Conservation (phyloP, 768 basidiomycete species). For the Agrocybe pediades region DNA sequence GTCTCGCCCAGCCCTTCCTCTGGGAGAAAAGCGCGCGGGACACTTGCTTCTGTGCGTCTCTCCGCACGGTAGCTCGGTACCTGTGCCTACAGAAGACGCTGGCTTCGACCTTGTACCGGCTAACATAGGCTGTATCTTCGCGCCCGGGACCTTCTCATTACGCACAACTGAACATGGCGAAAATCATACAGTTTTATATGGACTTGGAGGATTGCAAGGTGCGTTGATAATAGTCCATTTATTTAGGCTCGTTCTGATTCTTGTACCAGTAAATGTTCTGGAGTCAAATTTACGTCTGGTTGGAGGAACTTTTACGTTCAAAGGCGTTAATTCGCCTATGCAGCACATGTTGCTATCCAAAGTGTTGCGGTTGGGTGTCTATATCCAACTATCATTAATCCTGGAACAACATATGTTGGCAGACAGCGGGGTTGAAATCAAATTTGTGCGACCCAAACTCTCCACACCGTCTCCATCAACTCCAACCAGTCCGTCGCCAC, state of each 20-base stretch:
- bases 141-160: conserved; percentile 37
- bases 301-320: conserved; percentile 64
- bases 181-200: conserved; percentile 43
- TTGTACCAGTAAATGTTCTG: conserved; percentile 15
- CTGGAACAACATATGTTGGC: conserved; percentile 62
- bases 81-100: conserved; percentile 37
- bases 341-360: conserved; percentile 47
- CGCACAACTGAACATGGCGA: conserved; percentile 32
- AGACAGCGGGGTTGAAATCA: conserved; percentile 51
- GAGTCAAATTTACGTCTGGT: conserved; percentile 36
- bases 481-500: conserved; percentile 3
- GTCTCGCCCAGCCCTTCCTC: conserved; percentile 27
- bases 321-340: conserved; percentile 40
- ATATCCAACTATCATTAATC: conserved; percentile 56
- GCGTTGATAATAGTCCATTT: conserved; percentile 12
- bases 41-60: conserved; percentile 57
- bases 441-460: conserved; percentile 37
- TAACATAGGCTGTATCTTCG: conserved; percentile 48
- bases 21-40: conserved; percentile 26
- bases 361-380: conserved; percentile 54
- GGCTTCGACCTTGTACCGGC: conserved; percentile 40
- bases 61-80: conserved; percentile 32
- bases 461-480: conserved; percentile 26
- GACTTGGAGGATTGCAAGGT: conserved; percentile 56
- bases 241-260: background rate